Percentiles rank a stretch among this genome's conserved stretches.
Evolutionary conservation across 495 filamentous ascomycete species (phyloP).

Genomic region (Saxophila tyrrhenica): DNA sequence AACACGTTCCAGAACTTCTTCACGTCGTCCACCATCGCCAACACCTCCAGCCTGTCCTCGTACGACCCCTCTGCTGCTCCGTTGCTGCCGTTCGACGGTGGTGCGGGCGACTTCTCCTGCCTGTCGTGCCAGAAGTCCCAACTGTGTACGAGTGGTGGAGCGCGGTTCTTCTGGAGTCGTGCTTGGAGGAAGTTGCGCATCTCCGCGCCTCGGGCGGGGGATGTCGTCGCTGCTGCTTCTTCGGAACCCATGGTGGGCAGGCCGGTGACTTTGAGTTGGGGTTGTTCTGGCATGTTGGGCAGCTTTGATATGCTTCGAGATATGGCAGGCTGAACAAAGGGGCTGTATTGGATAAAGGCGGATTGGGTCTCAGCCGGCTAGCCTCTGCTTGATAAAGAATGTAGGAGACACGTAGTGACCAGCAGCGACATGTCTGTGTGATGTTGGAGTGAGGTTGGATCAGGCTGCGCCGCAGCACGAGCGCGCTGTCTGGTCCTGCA

Average conservation of each 20-base stretch:
- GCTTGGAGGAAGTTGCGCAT: conserved; percentile 32
- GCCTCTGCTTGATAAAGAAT: not conserved
- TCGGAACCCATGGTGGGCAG: conserved; percentile 9
- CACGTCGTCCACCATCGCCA: conserved; percentile 58
- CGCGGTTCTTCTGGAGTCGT: conserved; percentile 38
- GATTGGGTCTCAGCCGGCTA: not conserved
- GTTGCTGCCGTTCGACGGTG: conserved; percentile 6
- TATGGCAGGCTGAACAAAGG: not conserved
- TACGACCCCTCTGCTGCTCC: conserved; percentile 47
- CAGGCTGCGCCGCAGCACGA: not conserved
- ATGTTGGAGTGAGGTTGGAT: not conserved
- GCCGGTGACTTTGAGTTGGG: conserved; percentile 7
- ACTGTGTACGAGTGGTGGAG: conserved; percentile 40
- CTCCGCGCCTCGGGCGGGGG: conserved; percentile 30
- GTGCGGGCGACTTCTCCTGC: conserved; percentile 24
- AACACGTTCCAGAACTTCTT: conserved; percentile 80
- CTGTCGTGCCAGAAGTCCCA: conserved; percentile 52
- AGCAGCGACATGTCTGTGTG: not conserved
- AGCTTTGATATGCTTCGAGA: not conserved
- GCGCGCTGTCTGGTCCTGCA: not conserved
- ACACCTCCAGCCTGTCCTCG: conserved; percentile 52
- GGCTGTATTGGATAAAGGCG: not conserved
- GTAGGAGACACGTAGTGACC: not conserved
- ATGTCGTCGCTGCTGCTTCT: conserved; percentile 21
- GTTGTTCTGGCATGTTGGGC: conserved; percentile 3